Percentiles rank a stretch among this genome's conserved stretches.
Conservation (phyloP, 345 rosid species). For the Dovyalis caffra region DNA sequence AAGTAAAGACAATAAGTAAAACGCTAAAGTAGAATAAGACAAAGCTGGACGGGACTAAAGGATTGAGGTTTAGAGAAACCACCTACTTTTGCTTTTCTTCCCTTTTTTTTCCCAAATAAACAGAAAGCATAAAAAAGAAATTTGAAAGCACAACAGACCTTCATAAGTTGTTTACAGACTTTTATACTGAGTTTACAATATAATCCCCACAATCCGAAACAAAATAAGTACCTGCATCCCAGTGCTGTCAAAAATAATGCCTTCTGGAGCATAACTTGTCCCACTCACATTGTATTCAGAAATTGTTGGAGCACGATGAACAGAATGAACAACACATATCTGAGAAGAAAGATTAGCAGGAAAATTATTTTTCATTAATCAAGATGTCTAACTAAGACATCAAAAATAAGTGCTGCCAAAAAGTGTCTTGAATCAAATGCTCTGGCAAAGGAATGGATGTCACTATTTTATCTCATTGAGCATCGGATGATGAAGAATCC, state of each 20-base stretch:
- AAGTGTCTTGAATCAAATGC: not conserved
- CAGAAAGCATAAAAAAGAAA: not conserved
- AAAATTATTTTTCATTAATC: not conserved
- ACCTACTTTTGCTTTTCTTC: not conserved
- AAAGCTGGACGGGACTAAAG: not conserved
- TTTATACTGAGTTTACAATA: not conserved
- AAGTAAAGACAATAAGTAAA: not conserved
- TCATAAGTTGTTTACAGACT: not conserved
- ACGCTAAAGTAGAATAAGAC: not conserved
- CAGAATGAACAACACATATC: slow-evolving; percentile 85
- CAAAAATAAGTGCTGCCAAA: not conserved
- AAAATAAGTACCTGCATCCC: slow-evolving; percentile 60
- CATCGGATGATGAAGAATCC: not conserved
- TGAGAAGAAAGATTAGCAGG: slow-evolving; percentile 32
- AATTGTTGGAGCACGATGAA: slow-evolving; percentile 57
- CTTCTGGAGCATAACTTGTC: slow-evolving; percentile 98
- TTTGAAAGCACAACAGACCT: not conserved
- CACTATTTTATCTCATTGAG: not conserved
- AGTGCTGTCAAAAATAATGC: slow-evolving; percentile 62
- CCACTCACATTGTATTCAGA: slow-evolving; percentile 83
- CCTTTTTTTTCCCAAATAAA: not conserved
- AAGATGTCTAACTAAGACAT: not conserved
- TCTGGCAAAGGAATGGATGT: not conserved
- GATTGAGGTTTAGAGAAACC: not conserved
- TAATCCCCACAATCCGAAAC: not conserved